Evolutionary conservation across 345 rosid genomes (phyloP), one percentile per base, ranked within the genome.

Genomic region (Linum trigynum): DNA sequence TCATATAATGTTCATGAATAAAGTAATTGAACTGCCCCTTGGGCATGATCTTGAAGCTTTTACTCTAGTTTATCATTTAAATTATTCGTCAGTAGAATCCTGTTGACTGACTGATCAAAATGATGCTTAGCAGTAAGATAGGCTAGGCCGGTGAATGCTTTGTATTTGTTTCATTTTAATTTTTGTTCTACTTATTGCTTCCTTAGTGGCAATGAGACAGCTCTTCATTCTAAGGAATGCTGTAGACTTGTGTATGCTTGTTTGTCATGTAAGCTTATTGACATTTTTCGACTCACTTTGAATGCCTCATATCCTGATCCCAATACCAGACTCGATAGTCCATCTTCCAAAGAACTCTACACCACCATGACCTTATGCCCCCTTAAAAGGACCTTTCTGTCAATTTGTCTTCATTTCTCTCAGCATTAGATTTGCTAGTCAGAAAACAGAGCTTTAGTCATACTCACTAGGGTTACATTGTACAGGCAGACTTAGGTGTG

Each of bases 401-500:
- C 32, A 23, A 23, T 45, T 45, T 45, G 12, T 35, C 35, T 59
- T 32, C 35, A 8, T 2, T 17, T 59, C 38, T 59, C 62, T 8
- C 62, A 59, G 32, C 39, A 23, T 2, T 59, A 4, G 9, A 36
- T 7, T 4, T 35, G 32, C 6, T 35, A 35, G 12, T 59, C 11
- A 8, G 32, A 59, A 35, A 36, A 36, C 7, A 23, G 9, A 48
- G 14, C 14, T 48, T 37, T 35, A 37, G 2, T 65, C 59, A 65
- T 65, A 3, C 7, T 63, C 50, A 17, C 53, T 41, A 48, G 8
- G 53, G 53, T 48, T 7, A 9, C 38, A 45, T 73, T 8, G 75
- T 66, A 77, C 92, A 94, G 99, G 92, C 88, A 62, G 99, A 94
- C 71, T 77, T 90, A 64, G 99, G 99, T 68, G 99, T 94, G 65